A percentile compares a stretch with the other conserved stretches of the same genome.
Evolutionary conservation across 1,284 basidiomycete genomes (phyloP).

Genomic region (Sutorius eximius): DNA sequence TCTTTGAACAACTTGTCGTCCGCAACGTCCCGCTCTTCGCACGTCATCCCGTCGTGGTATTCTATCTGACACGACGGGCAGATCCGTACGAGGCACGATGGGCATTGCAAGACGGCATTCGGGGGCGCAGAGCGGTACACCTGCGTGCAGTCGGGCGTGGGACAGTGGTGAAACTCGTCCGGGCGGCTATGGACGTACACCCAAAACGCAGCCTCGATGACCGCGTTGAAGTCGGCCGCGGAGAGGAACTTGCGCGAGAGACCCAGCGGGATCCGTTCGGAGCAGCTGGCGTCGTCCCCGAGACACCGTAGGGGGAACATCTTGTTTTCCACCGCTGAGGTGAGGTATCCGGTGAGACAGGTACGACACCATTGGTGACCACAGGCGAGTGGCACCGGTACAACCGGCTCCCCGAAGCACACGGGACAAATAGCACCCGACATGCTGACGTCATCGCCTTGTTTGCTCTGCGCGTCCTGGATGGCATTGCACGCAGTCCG

Average conservation of each 20-base stretch:
- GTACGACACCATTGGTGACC: conserved; percentile 64
- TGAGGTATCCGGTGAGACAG: conserved; percentile 59
- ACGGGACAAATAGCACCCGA: conserved; percentile 31
- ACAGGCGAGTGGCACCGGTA: conserved; percentile 55
- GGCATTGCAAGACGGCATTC: conserved; percentile 62
- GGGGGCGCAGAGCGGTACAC: conserved; percentile 56
- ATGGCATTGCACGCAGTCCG: conserved; percentile 43
- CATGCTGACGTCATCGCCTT: conserved; percentile 19
- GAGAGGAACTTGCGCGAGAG: conserved; percentile 51
- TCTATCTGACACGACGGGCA: conserved; percentile 66
- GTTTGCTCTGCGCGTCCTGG: conserved; percentile 35
- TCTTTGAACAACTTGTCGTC: conserved; percentile 56
- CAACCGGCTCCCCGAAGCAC: conserved; percentile 47
- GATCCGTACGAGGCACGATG: conserved; percentile 65
- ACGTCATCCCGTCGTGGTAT: conserved; percentile 64
- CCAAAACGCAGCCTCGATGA: conserved; percentile 58
- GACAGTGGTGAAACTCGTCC: conserved; percentile 67
- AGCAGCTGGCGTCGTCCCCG: conserved; percentile 57
- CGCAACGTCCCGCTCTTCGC: conserved; percentile 51
- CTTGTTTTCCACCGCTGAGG: conserved; percentile 53
- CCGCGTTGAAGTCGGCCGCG: conserved; percentile 48
- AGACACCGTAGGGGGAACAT: conserved; percentile 70
- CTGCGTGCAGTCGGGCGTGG: conserved; percentile 71
- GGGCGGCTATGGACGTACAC: conserved; percentile 55
- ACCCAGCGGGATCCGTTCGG: conserved; percentile 49